Evolutionary conservation across 164 flowering plant genomes (phyloP), one percentile per base, ranked within the genome.

Genomic region (Saururus chinensis): DNA sequence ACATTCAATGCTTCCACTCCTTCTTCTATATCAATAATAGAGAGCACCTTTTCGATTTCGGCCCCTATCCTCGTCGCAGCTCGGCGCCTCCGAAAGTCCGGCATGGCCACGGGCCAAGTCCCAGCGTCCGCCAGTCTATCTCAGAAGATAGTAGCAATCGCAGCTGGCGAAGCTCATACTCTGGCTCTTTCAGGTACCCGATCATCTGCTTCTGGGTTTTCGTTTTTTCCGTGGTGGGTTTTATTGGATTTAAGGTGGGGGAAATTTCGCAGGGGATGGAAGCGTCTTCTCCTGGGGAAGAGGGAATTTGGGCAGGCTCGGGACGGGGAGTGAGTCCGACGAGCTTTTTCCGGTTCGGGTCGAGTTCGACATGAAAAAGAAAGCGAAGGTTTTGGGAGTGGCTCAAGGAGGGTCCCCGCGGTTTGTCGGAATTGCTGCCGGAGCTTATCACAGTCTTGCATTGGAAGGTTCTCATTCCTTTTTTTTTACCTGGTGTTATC

Each of bases 381-480:
- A 70, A 61, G 45, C 30, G 20, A 40, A 21, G 52, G 37, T 35
- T 60, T 41, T 53, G 21, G 53, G 25, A 9, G 60, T 61, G 56
- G 59, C 22, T 14, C 23, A n/a, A 16, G 49, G 51, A 25, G 51
- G 56, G 16, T 59, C 66, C 63, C 65, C 79, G 45, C 85, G 76
- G 64, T 64, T 87, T 69, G 82, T 89, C 11, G 91, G 74, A 11
- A 67, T 92, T 62, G 82, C 95, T 67, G 88, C 98, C 65, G 98
- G 98, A 61, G 87, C 91, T 69, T 92, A 92, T 72, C 98, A 92
- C 66, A 89, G 89, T 79, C 82, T 89, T 56, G 96, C 96, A 56
- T 83, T 92, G 68, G 76, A 84, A 71, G 95, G 95, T 87, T 37
- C 17, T 45, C 17, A 45, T 17, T 45, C 37, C 6, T 30, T 30